A percentile compares a stretch with the other conserved stretches of the same genome.
Evolutionary conservation across 1,284 basidiomycete species (phyloP).

Genomic region (Naganishia liquefaciens): DNA sequence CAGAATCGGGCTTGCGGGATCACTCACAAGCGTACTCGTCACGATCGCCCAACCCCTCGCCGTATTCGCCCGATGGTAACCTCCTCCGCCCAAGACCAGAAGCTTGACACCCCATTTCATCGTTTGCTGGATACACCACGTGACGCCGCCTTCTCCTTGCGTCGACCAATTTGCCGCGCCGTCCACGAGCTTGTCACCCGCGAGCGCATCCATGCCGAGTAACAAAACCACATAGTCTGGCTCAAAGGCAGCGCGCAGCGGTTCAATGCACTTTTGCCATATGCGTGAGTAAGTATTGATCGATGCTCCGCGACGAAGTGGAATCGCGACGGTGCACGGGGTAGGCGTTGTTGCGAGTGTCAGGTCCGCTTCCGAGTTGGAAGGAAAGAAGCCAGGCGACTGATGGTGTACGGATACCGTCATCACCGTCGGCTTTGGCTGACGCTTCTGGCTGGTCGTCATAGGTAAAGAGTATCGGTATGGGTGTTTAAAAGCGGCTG

Average conservation of each 20-base stretch:
- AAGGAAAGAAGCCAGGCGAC: constrained; percentile 79
- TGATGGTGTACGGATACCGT: constrained; percentile 83
- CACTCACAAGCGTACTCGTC: constrained; percentile 69
- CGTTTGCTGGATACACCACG: constrained; percentile 67
- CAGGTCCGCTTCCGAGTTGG: constrained; percentile 61
- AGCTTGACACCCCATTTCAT: constrained; percentile 65
- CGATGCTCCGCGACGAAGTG: constrained; percentile 68
- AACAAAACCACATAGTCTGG: constrained; percentile 82
- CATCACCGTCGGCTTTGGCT: constrained; percentile 61
- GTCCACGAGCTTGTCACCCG: constrained; percentile 74
- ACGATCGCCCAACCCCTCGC: constrained; percentile 81
- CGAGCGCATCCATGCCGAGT: constrained; percentile 81
- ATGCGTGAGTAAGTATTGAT: constrained; percentile 63
- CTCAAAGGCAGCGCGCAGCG: constrained; percentile 63
- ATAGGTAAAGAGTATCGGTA: constrained; percentile 35
- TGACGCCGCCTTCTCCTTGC: constrained; percentile 65
- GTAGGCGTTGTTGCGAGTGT: constrained; percentile 59
- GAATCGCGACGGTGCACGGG: constrained; percentile 74
- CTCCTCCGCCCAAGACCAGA: constrained; percentile 59
- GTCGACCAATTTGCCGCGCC: constrained; percentile 72
- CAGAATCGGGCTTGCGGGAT: background rate
- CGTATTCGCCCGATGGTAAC: constrained; percentile 76
- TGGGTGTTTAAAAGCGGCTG: constrained; percentile 66
- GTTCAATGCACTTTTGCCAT: constrained; percentile 64
- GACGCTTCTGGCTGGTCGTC: constrained; percentile 25